phyloP scores from a whole-genome alignment of 78 protist species.

The Isochrysis galbana region DNA sequence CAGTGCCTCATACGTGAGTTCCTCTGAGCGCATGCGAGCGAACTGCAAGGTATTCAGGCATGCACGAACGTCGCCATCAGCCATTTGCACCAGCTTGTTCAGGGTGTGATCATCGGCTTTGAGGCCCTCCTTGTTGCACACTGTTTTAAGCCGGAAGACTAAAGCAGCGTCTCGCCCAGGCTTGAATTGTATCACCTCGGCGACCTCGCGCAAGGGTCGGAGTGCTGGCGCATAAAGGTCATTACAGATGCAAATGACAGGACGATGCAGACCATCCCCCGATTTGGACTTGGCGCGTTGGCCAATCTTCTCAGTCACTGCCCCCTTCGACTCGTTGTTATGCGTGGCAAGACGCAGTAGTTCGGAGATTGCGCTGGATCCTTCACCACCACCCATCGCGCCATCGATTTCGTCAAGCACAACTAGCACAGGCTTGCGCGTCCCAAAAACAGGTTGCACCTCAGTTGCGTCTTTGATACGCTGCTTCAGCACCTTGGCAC shows the following conservation, averaged over 20 bases:
- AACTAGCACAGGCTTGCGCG: constrained; percentile 62
- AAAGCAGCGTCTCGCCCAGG: neutral
- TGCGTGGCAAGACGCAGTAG: neutral
- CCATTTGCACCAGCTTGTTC: too few species aligned
- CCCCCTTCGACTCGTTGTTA: neutral
- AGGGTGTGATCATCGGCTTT: too few species aligned
- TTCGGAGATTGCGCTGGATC: neutral
- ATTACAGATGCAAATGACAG: constrained; percentile 83
- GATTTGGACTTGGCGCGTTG: neutral
- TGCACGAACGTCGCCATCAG: too few species aligned
- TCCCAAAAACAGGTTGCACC: constrained; percentile 41
- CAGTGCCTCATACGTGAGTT: too few species aligned
- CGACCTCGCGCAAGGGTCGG: constrained; percentile 43
- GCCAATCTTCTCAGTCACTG: neutral
- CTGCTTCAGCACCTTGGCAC: constrained; percentile 7
- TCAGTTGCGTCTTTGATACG: constrained; percentile 44
- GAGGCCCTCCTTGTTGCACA: too few species aligned
- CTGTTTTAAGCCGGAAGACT: neutral
- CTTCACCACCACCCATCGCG: constrained; percentile 45
- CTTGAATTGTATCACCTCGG: constrained; percentile 41
- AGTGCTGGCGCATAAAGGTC: constrained; percentile 68
- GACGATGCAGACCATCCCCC: constrained; percentile 49
- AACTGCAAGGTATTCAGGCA: too few species aligned
- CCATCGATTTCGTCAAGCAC: constrained; percentile 87
- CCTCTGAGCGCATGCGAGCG: too few species aligned